A percentile compares a stretch with the other conserved stretches of the same genome.
Conservation (phyloP, 2,329 filamentous ascomycete genomes). For the Tolypocladium ophioglossoides region DNA sequence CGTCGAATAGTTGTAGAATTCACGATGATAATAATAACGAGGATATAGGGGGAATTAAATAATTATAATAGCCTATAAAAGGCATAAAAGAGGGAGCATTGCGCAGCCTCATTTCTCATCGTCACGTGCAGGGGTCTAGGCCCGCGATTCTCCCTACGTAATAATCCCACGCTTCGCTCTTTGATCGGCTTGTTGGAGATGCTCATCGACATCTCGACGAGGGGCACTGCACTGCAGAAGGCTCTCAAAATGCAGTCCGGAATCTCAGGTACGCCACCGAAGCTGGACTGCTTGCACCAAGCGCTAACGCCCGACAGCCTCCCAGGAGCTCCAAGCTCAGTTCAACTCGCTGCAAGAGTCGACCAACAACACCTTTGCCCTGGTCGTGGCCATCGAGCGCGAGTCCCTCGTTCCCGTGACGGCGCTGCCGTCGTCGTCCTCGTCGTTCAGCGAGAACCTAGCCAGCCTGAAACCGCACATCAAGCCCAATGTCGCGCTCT, state of each 20-base stretch:
- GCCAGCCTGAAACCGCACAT: slow-evolving; percentile 51
- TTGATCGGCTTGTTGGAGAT: not conserved
- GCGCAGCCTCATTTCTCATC: too few species aligned
- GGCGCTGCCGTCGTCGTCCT: slow-evolving; percentile 39
- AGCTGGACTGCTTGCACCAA: not conserved
- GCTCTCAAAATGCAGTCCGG: slow-evolving; percentile 58
- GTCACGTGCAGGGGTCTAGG: too few species aligned
- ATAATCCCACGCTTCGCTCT: not conserved
- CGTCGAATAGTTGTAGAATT: too few species aligned
- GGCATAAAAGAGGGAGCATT: too few species aligned
- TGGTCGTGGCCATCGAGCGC: slow-evolving; percentile 58
- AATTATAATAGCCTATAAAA: too few species aligned
- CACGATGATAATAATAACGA: too few species aligned
- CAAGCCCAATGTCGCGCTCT: slow-evolving; percentile 56
- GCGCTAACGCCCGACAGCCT: slow-evolving; percentile 39
- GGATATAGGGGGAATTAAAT: too few species aligned
- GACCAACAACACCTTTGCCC: slow-evolving; percentile 50
- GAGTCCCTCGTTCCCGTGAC: slow-evolving; percentile 56
- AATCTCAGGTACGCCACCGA: slow-evolving; percentile 49
- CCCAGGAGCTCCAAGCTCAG: slow-evolving; percentile 62
- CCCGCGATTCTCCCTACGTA: not conserved
- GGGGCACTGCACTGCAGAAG: not conserved
- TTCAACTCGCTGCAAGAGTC: slow-evolving; percentile 60
- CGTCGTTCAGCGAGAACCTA: slow-evolving; percentile 55
- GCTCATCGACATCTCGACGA: not conserved